A percentile compares a stretch with the other conserved stretches of the same genome.
Evolutionary conservation across 768 basidiomycete genomes (phyloP).

Genomic region (Lactifluus hygrophoroides): DNA sequence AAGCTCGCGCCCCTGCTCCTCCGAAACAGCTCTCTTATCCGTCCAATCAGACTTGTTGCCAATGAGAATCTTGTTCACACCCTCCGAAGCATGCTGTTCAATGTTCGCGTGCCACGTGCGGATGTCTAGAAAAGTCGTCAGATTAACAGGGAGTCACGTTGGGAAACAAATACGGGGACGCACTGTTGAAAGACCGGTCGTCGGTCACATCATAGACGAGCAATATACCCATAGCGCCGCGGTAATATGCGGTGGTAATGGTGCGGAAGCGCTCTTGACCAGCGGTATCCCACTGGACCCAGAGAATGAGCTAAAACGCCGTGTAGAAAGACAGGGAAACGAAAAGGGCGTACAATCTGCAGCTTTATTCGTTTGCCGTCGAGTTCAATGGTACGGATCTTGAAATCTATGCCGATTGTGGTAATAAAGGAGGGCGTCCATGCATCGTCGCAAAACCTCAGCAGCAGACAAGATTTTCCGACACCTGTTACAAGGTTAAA

Average conservation of each 20-base stretch:
- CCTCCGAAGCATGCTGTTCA: slow-evolving; percentile 97
- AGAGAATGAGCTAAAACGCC: background rate
- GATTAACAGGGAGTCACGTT: background rate
- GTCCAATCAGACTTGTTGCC: slow-evolving; percentile 99
- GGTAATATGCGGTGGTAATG: slow-evolving; percentile 98
- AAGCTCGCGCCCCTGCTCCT: slow-evolving; percentile 86
- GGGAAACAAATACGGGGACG: slow-evolving; percentile 27
- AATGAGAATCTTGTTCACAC: slow-evolving; percentile 98
- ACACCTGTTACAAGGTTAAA: slow-evolving; percentile 48
- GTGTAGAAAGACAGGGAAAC: background rate
- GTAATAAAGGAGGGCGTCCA: slow-evolving; percentile 99
- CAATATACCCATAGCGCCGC: slow-evolving; percentile 97
- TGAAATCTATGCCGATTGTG: slow-evolving; percentile 99
- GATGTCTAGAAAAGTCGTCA: slow-evolving; percentile 54
- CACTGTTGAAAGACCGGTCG: slow-evolving; percentile 91
- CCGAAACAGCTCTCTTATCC: slow-evolving; percentile 87
- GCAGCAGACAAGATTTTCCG: slow-evolving; percentile 91
- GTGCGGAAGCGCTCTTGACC: slow-evolving; percentile 98
- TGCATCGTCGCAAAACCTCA: slow-evolving; percentile 98
- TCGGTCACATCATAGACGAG: slow-evolving; percentile 98
- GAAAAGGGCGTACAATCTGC: slow-evolving; percentile 74
- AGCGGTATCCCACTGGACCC: slow-evolving; percentile 89
- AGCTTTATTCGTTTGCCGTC: slow-evolving; percentile 98
- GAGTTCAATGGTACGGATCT: slow-evolving; percentile 97
- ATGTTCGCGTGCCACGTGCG: slow-evolving; percentile 98